phyloP scores from a whole-genome alignment of 1,284 basidiomycete species.

The Tilletia horrida region DNA sequence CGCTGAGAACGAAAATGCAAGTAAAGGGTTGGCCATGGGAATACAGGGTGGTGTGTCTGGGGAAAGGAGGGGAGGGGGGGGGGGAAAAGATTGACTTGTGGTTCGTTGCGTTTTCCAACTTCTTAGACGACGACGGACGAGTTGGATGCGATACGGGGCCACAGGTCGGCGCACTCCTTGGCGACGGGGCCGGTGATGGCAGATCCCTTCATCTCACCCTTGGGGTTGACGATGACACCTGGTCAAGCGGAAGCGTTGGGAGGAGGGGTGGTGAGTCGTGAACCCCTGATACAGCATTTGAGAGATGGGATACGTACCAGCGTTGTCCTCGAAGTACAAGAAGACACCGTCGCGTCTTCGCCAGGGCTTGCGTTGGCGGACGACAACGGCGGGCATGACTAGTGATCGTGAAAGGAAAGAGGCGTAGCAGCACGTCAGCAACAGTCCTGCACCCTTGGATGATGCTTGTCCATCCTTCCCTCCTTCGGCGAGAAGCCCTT shows the following conservation, averaged over 20 bases:
- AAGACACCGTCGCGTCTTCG: constrained; percentile 95
- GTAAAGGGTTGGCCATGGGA: too few relatives aligned
- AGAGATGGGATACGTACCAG: constrained; percentile 56
- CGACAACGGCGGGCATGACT: constrained; percentile 96
- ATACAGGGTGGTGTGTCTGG: too few relatives aligned
- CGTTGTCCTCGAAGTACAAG: constrained; percentile 99
- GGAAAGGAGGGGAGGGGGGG: too few relatives aligned
- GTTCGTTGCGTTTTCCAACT: too few relatives aligned
- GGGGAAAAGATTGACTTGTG: too few relatives aligned
- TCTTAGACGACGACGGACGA: constrained; percentile 88
- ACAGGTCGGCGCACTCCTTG: constrained; percentile 97
- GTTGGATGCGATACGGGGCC: constrained; percentile 96
- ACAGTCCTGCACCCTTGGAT: neutral
- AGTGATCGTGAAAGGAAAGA: constrained; percentile 21
- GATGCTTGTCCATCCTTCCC: too few relatives aligned
- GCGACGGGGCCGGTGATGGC: constrained; percentile 94
- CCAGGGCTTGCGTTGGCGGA: constrained; percentile 98
- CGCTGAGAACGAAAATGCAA: too few relatives aligned
- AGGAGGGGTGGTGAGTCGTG: neutral
- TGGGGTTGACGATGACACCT: constrained; percentile 68
- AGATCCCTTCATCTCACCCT: constrained; percentile 98
- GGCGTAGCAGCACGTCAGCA: constrained; percentile 20
- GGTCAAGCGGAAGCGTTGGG: constrained; percentile 39
- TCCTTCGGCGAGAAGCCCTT: too few relatives aligned
- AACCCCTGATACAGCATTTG: constrained; percentile 46